Percentiles rank a stretch among this genome's conserved stretches.
phyloP scores from a whole-genome alignment of 345 rosid genomes.

The Angophora floribunda region DNA sequence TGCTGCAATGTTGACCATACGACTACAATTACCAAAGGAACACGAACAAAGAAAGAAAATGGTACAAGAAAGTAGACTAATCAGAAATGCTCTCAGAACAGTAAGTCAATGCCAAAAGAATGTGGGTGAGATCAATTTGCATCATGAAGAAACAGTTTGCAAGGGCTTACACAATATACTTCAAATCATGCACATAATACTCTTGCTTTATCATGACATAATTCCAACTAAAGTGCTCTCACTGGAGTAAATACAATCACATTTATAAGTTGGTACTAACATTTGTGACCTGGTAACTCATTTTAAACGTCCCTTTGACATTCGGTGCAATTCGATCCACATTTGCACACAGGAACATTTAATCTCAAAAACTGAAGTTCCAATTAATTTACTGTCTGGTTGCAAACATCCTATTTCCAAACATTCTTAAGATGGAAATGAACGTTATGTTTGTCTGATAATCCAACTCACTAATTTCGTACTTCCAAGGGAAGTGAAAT shows the following conservation, averaged over 20 bases:
- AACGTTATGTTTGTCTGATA: neutral
- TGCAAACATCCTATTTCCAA: neutral
- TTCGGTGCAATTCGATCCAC: neutral
- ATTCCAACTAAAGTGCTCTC: neutral
- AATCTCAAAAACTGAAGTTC: neutral
- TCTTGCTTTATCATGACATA: neutral
- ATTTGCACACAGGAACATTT: neutral
- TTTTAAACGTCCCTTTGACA: neutral
- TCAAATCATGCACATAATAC: neutral
- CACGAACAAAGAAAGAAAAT: neutral
- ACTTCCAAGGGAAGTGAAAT: neutral
- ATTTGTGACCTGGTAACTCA: neutral
- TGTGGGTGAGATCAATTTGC: neutral
- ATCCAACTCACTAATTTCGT: neutral
- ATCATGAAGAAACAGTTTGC: neutral
- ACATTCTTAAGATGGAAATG: neutral
- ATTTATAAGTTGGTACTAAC: neutral
- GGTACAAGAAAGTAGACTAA: neutral
- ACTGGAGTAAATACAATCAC: neutral
- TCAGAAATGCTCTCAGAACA: neutral
- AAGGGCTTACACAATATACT: neutral
- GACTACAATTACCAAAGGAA: neutral
- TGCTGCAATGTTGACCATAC: constrained; percentile 21
- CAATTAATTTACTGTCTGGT: neutral
- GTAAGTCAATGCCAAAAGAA: neutral